Evolutionary conservation across 805 yeast genomes (phyloP), one percentile per base, ranked within the genome.

Genomic region (Metschnikowia continentalis): DNA sequence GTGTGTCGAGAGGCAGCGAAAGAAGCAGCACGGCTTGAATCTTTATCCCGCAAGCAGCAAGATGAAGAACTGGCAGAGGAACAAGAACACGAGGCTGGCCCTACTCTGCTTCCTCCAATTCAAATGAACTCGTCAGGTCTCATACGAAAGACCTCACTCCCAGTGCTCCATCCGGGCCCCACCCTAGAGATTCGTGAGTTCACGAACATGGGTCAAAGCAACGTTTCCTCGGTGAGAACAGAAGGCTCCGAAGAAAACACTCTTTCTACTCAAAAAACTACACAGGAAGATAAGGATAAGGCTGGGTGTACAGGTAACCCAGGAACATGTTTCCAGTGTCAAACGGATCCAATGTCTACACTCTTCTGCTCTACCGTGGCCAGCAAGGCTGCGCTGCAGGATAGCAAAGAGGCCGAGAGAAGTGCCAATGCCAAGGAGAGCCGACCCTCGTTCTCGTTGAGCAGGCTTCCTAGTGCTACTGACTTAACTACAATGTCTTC

Each of bases 291-390:
- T 10, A 42, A 42, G 47, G 56, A 53, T 15, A 64, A 61, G 15
- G 61, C 70, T 2, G 84, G 80, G 10, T 89, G 96, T 67, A 85
- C 92, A 0, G 95, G 95, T 1, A 82, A 88, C 60, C 97, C 97
- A 10, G 96, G 96, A 2, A 82, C 90, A 3, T 90, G 97, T 64
- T 67, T 70, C 6, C 91, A 86, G 67, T 90, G 97, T 68, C 95
- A 86, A 62, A 65, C 71, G 44, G 96, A 90, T 66, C 96, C 96
- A 32, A 83, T 88, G 87, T 84, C 90, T 5, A 89, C 95, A 2
- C 72, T 88, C 38, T 90, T 90, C 69, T 90, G 97, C 71, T 83
- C 95, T 1, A 88, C 96, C 0, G 82, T 90, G 22, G 94, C 96
- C 4, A 78, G 79, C 58, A 77, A 69, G 47, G 75, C 71, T 5